Evolutionary conservation across 176 grass and related monocot species (phyloP).

Genomic region (Tillandsia leiboldiana): DNA sequence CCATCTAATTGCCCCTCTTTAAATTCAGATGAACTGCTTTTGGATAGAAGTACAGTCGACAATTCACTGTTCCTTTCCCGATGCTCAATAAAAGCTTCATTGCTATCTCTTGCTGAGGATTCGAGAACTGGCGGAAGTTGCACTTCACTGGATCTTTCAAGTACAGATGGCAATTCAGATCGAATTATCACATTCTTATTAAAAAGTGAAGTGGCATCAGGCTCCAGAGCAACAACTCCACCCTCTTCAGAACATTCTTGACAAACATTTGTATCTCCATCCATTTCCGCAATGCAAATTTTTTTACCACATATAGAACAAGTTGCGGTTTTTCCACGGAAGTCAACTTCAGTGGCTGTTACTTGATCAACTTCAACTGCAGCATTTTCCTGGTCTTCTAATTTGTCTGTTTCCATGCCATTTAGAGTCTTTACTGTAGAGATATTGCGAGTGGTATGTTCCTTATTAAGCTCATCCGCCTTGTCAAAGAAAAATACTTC

Average conservation of each 20-base stretch:
- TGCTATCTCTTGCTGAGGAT: conserved; percentile 12
- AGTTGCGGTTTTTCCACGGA: conserved; percentile 19
- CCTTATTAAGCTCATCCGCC: conserved; percentile 51
- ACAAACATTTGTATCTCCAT: conserved; percentile 34
- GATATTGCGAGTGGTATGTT: conserved; percentile 27
- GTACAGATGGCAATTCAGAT: conserved; percentile 18
- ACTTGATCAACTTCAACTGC: conserved; percentile 18
- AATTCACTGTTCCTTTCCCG: conserved; percentile 18
- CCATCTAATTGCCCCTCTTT: conserved; percentile 20
- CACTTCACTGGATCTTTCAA: conserved; percentile 8
- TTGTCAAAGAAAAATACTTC: conserved; percentile 86
- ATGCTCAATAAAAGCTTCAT: conserved; percentile 28
- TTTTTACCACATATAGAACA: conserved; percentile 48
- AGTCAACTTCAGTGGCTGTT: conserved; percentile 15
- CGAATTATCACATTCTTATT: conserved; percentile 16
- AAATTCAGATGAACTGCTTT: background rate
- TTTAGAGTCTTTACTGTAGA: background rate
- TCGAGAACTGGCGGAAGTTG: conserved; percentile 4
- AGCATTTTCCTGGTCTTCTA: conserved; percentile 25
- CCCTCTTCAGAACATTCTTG: conserved; percentile 34
- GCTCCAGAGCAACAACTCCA: conserved; percentile 3
- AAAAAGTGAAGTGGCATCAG: conserved; percentile 11
- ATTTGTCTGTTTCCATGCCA: conserved; percentile 7
- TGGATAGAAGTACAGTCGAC: conserved; percentile 10
- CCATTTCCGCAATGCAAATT: conserved; percentile 25